These are phyloP conservation scores for Arabis hirsuta DNA, from an alignment of 345 rosid genomes.

Conservation along the genomic window DNA sequence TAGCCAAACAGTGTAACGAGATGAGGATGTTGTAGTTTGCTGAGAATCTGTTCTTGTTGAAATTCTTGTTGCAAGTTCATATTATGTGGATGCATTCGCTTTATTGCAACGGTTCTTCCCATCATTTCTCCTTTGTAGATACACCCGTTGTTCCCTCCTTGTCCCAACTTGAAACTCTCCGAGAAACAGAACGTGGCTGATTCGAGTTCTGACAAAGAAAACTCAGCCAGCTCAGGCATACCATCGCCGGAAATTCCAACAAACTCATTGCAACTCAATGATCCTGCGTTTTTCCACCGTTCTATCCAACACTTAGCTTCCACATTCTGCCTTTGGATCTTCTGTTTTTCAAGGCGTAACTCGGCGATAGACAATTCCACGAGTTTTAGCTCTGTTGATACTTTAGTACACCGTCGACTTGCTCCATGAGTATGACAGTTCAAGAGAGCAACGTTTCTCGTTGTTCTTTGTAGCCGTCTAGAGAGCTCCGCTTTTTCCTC, in stretches of 20 bases:
- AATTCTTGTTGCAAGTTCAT: slow-evolving; percentile 70
- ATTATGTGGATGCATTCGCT: slow-evolving; percentile 62
- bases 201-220: slow-evolving; percentile 60
- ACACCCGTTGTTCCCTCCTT: slow-evolving; percentile 60
- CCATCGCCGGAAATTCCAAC: slow-evolving; percentile 50
- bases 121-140: slow-evolving; percentile 85
- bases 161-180: slow-evolving; percentile 75
- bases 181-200: slow-evolving; percentile 75
- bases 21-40: slow-evolving; percentile 75
- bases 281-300: slow-evolving; percentile 62
- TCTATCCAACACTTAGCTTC: slow-evolving; percentile 77
- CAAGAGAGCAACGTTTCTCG: slow-evolving; percentile 59
- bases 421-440: slow-evolving; percentile 60
- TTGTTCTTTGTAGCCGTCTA: slow-evolving; percentile 57
- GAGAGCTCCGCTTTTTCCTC: slow-evolving; percentile 53
- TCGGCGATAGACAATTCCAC: slow-evolving; percentile 59
- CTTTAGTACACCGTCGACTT: slow-evolving; percentile 55
- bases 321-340: slow-evolving; percentile 59
- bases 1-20: slow-evolving; percentile 72
- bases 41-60: slow-evolving; percentile 72
- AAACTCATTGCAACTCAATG: slow-evolving; percentile 53
- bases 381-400: slow-evolving; percentile 52
- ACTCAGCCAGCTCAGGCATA: slow-evolving; percentile 62
- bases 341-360: slow-evolving; percentile 63
- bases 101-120: slow-evolving; percentile 81